Conservation (phyloP, 2,329 filamentous ascomycete species). For the Nemania sp. region DNA sequence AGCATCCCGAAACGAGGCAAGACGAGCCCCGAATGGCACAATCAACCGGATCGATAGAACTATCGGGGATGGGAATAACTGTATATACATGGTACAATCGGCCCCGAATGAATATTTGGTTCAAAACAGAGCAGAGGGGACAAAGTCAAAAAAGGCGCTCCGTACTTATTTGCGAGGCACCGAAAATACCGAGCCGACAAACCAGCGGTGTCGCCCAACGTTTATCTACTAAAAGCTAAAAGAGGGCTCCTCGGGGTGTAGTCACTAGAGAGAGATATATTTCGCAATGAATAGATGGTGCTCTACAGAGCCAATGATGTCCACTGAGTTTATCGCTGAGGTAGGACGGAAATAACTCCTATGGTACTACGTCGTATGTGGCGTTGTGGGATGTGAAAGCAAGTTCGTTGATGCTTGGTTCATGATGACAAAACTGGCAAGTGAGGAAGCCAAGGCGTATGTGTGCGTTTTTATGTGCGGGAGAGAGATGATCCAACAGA, state of each 20-base stretch:
- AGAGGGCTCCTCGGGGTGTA: neutral
- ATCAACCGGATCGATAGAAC: conserved; percentile 8
- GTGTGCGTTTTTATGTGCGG: too few relatives aligned
- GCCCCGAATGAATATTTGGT: neutral
- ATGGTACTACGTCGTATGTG: too few relatives aligned
- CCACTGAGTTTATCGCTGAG: neutral
- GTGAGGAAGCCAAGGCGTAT: too few relatives aligned
- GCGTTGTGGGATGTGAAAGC: too few relatives aligned
- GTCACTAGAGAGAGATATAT: conserved; percentile 1
- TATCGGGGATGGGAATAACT: conserved; percentile 10
- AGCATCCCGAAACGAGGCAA: neutral
- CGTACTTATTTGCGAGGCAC: neutral
- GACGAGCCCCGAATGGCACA: neutral
- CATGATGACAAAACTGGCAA: too few relatives aligned
- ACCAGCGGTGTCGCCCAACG: neutral
- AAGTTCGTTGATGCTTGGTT: too few relatives aligned
- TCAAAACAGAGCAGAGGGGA: too few relatives aligned
- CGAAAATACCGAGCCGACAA: neutral
- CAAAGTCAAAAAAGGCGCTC: conserved; percentile 5
- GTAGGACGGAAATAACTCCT: too few relatives aligned
- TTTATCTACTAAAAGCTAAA: conserved; percentile 3
- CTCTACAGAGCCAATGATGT: neutral
- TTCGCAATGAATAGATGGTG: conserved; percentile 6
- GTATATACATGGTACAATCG: conserved; percentile 26
- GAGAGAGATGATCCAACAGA: too few relatives aligned